Evolutionary conservation across 2,329 filamentous ascomycete species (phyloP), one percentile per base, ranked within the genome.

Genomic region (Dactylellina drechsleri): DNA sequence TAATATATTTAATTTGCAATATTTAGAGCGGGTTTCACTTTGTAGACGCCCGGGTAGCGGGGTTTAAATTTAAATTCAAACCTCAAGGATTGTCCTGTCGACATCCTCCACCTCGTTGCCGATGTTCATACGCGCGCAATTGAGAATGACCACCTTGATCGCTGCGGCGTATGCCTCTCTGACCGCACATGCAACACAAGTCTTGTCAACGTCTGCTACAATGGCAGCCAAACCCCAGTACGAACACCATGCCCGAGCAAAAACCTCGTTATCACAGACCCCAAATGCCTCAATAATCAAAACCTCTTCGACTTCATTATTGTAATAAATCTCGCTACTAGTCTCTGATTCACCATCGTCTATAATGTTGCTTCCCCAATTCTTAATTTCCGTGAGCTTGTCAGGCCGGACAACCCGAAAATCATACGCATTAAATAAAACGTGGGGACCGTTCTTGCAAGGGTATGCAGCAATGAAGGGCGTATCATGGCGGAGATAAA

Each of bases 161-260:
- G 89, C 89, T 15, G 89, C 90, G 1, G 91, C 91, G 81, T 91
- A 92, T 31, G 91, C 90, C 81, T 92, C 90, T 74, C 91, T 85
- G 71, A 92, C 88, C 8, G 90, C 89, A 81, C 91, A 93, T 15
- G 89, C 86, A 85, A 91, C 87, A 81, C 89, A 92, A 15, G 90
- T 92, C 82, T 85, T 87, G 71, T 86, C 83, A 61, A 91, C 81
- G 81, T 92, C 89, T 7, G 90, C 90, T 70, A 92, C 86, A 16
- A 93, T 83, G 0, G 91, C 90, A 79, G 86, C 89, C 78, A 92
- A 82, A 1, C 91, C 91, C 87, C 90, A 91, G 79, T 92, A 89
- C 66, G 89, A 87, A 80, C 90, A 92, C 91, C 91, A 93, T 5
- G 91, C 90, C 76, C 91, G 84, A 0, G 89, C 90, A 78, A 93